Conservation (phyloP, 768 basidiomycete species). For the Xerocomus potaroensis region DNA sequence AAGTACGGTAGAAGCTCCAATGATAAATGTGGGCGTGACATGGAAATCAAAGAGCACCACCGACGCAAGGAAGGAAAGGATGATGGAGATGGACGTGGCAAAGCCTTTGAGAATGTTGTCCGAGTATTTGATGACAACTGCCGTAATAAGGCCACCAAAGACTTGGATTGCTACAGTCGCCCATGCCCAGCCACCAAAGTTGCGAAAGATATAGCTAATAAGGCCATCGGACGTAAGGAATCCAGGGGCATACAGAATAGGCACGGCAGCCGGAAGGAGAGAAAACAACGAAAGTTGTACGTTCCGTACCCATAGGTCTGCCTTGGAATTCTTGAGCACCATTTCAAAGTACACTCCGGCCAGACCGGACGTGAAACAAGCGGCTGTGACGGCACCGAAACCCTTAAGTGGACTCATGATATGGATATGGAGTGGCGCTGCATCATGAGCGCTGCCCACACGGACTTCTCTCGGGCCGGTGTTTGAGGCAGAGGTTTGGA, state of each 20-base stretch:
- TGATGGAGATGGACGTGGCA: slow-evolving; percentile 90
- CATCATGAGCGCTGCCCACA: slow-evolving; percentile 69
- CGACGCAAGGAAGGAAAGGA: slow-evolving; percentile 91
- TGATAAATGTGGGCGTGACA: slow-evolving; percentile 82
- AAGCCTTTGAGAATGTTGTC: slow-evolving; percentile 98
- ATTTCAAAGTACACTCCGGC: slow-evolving; percentile 95
- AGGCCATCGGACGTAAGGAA: slow-evolving; percentile 43
- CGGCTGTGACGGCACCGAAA: slow-evolving; percentile 76
- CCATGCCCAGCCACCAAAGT: slow-evolving; percentile 96
- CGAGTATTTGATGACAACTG: slow-evolving; percentile 94
- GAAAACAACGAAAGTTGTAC: slow-evolving; percentile 88
- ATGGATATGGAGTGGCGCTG: slow-evolving; percentile 53
- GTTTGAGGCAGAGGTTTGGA: slow-evolving; percentile 58
- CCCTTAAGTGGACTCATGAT: slow-evolving; percentile 82
- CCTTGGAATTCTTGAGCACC: slow-evolving; percentile 79
- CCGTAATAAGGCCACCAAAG: slow-evolving; percentile 89
- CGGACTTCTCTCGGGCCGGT: slow-evolving; percentile 32
- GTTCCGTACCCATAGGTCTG: slow-evolving; percentile 89
- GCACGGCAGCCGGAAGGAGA: slow-evolving; percentile 81
- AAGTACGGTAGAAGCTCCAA: slow-evolving; percentile 84
- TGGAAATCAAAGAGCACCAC: slow-evolving; percentile 88
- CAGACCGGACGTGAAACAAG: slow-evolving; percentile 86
- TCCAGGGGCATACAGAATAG: slow-evolving; percentile 59
- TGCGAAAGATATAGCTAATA: slow-evolving; percentile 62
- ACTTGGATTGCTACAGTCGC: slow-evolving; percentile 89